These are phyloP conservation scores for Benincasa hispida DNA, from an alignment of 306 rosid genomes.

Conservation along the genomic window DNA sequence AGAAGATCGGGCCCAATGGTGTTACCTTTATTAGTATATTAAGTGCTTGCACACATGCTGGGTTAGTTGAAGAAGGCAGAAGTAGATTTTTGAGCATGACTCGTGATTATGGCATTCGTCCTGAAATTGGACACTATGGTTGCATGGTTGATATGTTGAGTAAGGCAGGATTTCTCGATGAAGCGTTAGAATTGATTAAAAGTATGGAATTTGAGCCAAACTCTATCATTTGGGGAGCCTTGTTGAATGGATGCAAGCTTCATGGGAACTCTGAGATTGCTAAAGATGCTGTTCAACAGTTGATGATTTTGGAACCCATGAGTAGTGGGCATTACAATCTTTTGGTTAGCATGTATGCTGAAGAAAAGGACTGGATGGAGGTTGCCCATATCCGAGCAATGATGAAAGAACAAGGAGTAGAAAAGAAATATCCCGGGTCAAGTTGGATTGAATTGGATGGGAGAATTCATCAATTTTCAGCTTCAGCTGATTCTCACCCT, in stretches of 20 bases:
- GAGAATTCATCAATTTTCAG: conserved; percentile 42
- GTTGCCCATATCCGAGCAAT: conserved; percentile 38
- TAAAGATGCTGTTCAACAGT: conserved; percentile 28
- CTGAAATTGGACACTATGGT: conserved; percentile 60
- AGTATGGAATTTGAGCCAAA: conserved; percentile 45
- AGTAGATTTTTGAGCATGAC: conserved; percentile 43
- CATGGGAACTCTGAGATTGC: conserved; percentile 48
- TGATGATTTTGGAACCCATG: conserved; percentile 50
- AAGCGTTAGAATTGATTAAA: conserved; percentile 49
- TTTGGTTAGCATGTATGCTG: conserved; percentile 55
- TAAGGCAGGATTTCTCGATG: conserved; percentile 62
- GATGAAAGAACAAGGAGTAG: conserved; percentile 59
- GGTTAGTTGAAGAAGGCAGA: conserved; percentile 57
- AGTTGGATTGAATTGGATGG: conserved; percentile 64
- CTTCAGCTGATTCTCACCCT: conserved; percentile 47
- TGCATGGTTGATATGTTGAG: conserved; percentile 76
- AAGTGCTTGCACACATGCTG: conserved; percentile 68
- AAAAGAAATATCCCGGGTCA: conserved; percentile 58
- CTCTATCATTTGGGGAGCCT: conserved; percentile 67
- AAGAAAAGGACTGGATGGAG: conserved; percentile 46
- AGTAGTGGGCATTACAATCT: conserved; percentile 60
- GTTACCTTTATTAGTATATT: conserved; percentile 59
- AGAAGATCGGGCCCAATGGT: conserved; percentile 47
- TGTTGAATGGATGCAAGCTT: conserved; percentile 70
- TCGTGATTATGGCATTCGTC: conserved; percentile 32